A percentile compares a stretch with the other conserved stretches of the same genome.
phyloP scores from a whole-genome alignment of 2,329 filamentous ascomycete genomes.

The Chaetomium globosum region DNA sequence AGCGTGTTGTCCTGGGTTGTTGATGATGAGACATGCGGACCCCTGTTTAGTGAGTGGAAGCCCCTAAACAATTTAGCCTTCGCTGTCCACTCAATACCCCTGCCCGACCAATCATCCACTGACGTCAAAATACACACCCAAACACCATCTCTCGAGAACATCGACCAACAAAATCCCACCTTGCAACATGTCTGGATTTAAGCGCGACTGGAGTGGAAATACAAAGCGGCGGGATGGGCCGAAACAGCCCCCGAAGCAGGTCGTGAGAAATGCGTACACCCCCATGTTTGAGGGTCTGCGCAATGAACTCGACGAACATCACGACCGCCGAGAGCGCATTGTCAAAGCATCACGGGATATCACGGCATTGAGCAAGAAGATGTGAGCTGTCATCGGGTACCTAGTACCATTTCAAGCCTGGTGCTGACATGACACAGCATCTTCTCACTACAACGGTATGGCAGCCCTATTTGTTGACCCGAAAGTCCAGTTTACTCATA shows the following conservation, averaged over 20 bases:
- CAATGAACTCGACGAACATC: conserved; percentile 87
- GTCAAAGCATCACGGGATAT: conserved; percentile 92
- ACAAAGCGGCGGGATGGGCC: conserved; percentile 44
- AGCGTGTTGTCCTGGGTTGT: background rate
- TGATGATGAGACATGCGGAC: conserved; percentile 8
- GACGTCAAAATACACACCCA: conserved; percentile 17
- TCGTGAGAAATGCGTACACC: conserved; percentile 55
- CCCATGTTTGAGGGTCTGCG: conserved; percentile 86
- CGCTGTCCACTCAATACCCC: conserved; percentile 4
- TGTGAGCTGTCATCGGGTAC: conserved; percentile 59
- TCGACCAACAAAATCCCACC: conserved; percentile 3
- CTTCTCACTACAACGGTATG: conserved; percentile 78
- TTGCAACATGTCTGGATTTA: conserved; percentile 49
- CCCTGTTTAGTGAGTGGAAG: background rate
- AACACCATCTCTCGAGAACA: conserved; percentile 15
- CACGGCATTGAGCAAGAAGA: conserved; percentile 94
- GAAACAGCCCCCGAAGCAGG: conserved; percentile 38
- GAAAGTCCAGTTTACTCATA: background rate
- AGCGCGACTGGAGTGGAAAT: conserved; percentile 59
- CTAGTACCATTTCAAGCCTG: background rate
- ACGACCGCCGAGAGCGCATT: conserved; percentile 86
- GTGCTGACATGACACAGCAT: conserved; percentile 61
- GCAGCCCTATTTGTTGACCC: background rate
- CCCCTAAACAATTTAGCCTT: conserved; percentile 8
- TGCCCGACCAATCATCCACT: conserved; percentile 16